A percentile compares a stretch with the other conserved stretches of the same genome.
Conservation (phyloP, 192 early-diverging fungal genomes). For the Podila horticola region DNA sequence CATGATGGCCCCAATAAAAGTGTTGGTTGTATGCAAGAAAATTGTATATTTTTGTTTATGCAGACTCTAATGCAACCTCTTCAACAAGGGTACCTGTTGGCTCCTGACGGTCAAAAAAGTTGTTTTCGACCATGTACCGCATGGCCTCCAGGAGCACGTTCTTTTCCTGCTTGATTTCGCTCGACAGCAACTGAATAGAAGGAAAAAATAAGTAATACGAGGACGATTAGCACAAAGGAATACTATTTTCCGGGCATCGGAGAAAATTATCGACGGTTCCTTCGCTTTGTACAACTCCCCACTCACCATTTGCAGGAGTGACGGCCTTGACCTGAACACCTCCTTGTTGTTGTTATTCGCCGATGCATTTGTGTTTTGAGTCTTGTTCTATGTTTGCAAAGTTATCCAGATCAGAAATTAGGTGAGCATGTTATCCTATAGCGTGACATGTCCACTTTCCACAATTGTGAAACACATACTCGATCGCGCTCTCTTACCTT, state of each 20-base stretch:
- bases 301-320: conserved; percentile 55
- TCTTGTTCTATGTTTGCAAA: conserved; percentile 11
- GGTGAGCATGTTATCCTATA: not conserved
- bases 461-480: not conserved
- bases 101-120: conserved; percentile 57
- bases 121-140: conserved; percentile 65
- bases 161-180: conserved; percentile 71
- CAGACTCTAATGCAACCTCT: not conserved
- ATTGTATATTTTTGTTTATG: too few species aligned
- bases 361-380: conserved; percentile 18
- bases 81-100: conserved; percentile 22
- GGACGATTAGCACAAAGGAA: not conserved
- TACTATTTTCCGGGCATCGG: not conserved
- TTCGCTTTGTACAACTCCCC: not conserved
- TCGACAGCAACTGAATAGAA: conserved; percentile 58
- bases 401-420: not conserved
- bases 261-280: not conserved
- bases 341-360: conserved; percentile 24
- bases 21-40: too few species aligned
- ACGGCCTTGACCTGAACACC: conserved; percentile 42
- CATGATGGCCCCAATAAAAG: too few species aligned
- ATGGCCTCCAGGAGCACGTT: conserved; percentile 70
- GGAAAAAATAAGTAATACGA: not conserved
- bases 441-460: not conserved
- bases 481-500: conserved; percentile 9